Conservation (phyloP, 2,329 filamentous ascomycete genomes). For the Akanthomyces uredinophilus region DNA sequence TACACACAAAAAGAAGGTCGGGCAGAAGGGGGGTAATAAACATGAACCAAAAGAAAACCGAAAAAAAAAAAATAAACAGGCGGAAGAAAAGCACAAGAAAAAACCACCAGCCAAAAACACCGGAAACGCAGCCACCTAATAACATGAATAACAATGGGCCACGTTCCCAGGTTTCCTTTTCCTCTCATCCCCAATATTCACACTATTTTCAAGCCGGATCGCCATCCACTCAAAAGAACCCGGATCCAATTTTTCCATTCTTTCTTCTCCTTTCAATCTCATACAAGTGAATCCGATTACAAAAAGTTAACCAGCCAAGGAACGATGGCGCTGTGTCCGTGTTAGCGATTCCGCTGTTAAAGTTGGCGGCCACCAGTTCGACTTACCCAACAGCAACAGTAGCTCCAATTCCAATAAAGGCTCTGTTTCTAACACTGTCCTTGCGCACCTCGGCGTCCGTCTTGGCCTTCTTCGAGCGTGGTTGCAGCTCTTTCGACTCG, state of each 20-base stretch:
- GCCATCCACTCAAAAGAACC: background rate
- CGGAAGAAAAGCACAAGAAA: slow-evolving; percentile 4
- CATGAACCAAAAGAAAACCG: slow-evolving; percentile 13
- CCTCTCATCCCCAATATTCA: background rate
- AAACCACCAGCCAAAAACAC: slow-evolving; percentile 3
- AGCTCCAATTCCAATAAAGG: slow-evolving; percentile 78
- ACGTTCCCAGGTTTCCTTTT: background rate
- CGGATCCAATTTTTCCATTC: background rate
- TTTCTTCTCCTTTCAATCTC: background rate
- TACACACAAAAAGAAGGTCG: slow-evolving; percentile 11
- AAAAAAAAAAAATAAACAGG: slow-evolving; percentile 12
- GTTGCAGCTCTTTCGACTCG: slow-evolving; percentile 38
- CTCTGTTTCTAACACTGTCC: slow-evolving; percentile 79
- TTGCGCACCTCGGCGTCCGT: slow-evolving; percentile 78
- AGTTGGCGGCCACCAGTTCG: slow-evolving; percentile 24
- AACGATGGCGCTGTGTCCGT: slow-evolving; percentile 36
- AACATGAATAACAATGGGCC: slow-evolving; percentile 14
- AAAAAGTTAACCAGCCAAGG: slow-evolving; percentile 49
- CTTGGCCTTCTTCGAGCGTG: slow-evolving; percentile 68
- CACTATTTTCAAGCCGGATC: background rate
- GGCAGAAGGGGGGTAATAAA: slow-evolving; percentile 10
- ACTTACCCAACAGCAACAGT: slow-evolving; percentile 86
- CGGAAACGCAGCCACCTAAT: slow-evolving; percentile 14
- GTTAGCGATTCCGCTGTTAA: slow-evolving; percentile 15
- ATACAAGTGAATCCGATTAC: slow-evolving; percentile 24